These are phyloP conservation scores for Capsicum chinense DNA, from an alignment of 257 asterid species.

Conservation along the genomic window DNA sequence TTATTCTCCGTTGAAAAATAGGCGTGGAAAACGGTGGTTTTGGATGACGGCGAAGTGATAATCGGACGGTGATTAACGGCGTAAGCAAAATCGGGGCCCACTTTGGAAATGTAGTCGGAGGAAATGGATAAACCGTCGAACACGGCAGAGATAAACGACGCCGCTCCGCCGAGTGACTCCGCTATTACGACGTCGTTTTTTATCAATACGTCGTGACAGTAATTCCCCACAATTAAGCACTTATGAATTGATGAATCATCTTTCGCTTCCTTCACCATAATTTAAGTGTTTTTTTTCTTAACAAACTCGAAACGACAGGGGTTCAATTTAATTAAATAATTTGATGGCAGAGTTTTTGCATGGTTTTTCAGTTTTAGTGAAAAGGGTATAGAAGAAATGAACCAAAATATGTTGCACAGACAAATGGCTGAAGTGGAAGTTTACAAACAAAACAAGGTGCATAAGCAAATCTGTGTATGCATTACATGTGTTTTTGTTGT, in stretches of 20 bases:
- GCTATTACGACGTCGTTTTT: constrained; percentile 67
- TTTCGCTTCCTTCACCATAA: constrained; percentile 28
- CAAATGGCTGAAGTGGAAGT: not conserved
- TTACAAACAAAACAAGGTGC: not conserved
- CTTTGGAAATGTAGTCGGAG: constrained; percentile 67
- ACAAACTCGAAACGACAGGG: not conserved
- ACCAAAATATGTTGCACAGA: not conserved
- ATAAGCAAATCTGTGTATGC: constrained; percentile 17
- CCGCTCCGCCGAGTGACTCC: constrained; percentile 93
- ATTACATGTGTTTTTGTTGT: not conserved
- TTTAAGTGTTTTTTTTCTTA: not conserved
- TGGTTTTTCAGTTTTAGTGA: not conserved
- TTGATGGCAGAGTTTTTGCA: not conserved
- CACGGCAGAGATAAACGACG: constrained; percentile 79
- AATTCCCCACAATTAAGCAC: constrained; percentile 87
- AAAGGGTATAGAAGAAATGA: not conserved
- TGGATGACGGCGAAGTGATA: constrained; percentile 41
- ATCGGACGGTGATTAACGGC: constrained; percentile 56
- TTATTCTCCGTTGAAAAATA: constrained; percentile 65
- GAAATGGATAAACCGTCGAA: constrained; percentile 69
- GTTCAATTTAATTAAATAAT: not conserved
- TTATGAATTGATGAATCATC: constrained; percentile 33
- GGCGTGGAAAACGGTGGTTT: constrained; percentile 83
- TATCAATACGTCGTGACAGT: constrained; percentile 86
- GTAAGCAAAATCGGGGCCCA: constrained; percentile 76